These are phyloP conservation scores for Vaccinium vitisidaea DNA, from an alignment of 148 eudicot species.

Conservation along the genomic window DNA sequence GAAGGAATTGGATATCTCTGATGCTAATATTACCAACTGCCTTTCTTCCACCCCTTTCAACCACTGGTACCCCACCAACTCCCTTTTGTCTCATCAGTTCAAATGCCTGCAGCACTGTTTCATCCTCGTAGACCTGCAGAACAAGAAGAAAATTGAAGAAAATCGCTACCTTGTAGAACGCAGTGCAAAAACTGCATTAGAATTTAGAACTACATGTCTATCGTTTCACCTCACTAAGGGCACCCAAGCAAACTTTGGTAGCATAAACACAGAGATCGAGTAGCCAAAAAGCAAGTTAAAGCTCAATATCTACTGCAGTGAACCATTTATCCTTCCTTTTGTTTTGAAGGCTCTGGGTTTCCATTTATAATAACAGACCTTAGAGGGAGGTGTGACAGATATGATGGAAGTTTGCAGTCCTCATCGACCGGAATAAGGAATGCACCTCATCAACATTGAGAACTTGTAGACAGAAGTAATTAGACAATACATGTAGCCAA, in stretches of 20 bases:
- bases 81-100: constrained; percentile 81
- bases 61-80: constrained; percentile 82
- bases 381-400: not conserved
- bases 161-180: not conserved
- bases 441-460: not conserved
- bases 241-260: not conserved
- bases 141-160: not conserved
- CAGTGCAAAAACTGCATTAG: not conserved
- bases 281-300: not conserved
- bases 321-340: not conserved
- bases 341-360: not conserved
- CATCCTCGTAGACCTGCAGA: constrained; percentile 73
- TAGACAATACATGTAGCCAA: not conserved
- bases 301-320: not conserved
- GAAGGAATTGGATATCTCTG: constrained; percentile 83
- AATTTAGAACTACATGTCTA: not conserved
- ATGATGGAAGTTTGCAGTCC: not conserved
- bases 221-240: not conserved
- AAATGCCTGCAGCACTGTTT: constrained; percentile 89
- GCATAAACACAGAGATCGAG: not conserved
- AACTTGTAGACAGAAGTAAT: not conserved
- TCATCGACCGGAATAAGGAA: not conserved
- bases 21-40: constrained; percentile 93
- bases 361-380: not conserved
- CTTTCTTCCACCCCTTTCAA: constrained; percentile 65